phyloP scores from a whole-genome alignment of 495 filamentous ascomycete genomes.

The Penicillium psychrofluorescens region DNA sequence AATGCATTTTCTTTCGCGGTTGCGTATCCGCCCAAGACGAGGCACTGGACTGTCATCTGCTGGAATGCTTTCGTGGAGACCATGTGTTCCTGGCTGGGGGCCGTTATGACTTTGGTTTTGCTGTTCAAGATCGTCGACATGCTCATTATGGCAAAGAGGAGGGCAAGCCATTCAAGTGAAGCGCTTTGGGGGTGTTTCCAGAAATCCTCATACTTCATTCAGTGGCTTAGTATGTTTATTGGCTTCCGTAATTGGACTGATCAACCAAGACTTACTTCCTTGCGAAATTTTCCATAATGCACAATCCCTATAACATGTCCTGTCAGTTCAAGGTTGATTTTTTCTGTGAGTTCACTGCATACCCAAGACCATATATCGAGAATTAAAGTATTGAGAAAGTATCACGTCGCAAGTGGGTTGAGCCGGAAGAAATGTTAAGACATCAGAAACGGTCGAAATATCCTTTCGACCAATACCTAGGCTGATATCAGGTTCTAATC shows the following conservation, averaged over 20 bases:
- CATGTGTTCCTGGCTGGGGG: not conserved
- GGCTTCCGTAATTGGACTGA: too few relatives aligned
- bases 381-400: conserved; percentile 43
- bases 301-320: conserved; percentile 4
- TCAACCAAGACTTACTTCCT: conserved; percentile 8
- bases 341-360: not conserved
- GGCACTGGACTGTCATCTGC: conserved; percentile 26
- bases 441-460: conserved; percentile 13
- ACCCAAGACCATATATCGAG: conserved; percentile 26
- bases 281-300: conserved; percentile 13
- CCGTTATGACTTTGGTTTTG: not conserved
- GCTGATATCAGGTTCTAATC: not conserved
- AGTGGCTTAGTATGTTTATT: too few relatives aligned
- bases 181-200: conserved; percentile 29
- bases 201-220: conserved; percentile 38
- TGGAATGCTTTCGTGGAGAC: not conserved
- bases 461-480: not conserved
- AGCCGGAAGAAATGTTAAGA: conserved; percentile 29
- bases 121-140: not conserved
- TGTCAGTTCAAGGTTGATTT: not conserved
- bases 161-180: conserved; percentile 32
- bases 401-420: conserved; percentile 31
- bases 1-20: conserved; percentile 36
- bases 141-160: conserved; percentile 16
- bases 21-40: conserved; percentile 37